Base-by-base conservation (phyloP, 73 alveolate genomes). In the Uronychia setigera region DNA sequence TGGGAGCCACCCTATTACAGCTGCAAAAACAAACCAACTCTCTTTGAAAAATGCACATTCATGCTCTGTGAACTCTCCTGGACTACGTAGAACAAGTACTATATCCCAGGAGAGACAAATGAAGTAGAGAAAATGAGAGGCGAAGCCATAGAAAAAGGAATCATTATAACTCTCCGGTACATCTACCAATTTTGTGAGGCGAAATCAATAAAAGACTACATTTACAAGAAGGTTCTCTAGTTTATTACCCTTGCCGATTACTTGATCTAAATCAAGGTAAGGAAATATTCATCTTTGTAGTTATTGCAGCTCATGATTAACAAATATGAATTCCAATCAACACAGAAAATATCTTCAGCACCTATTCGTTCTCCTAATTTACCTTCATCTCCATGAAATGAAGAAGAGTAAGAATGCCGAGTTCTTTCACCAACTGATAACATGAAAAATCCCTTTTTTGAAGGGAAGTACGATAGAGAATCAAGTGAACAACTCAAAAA, bases 71-170 rank as follows among this genome's bases (percentile, higher is more conserved):
- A 46, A 19, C 67, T 46, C 67, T 46, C 67, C 67, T 46, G 67
- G n/a, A 83, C 33, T 19, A 46, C 67, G 67, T 46, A 5, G 5
- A 83, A 74, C 33, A 74, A 82, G 32, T 83, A 59, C 80, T 83
- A 83, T 35, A 83, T 83, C 0, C 91, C 91, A 11, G 91, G 91
- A 28, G 91, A 83, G 60, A 83, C 91, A 29, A 83, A 83, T 32
- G 57, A 59, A 27, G 85, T 83, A 25, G 91, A 83, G 74, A 83
- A 79, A 33, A 31, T 83, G 67, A 74, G 85, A 76, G 76, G 75
- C 27, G 74, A 28, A 29, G 33, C 91, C 32, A 59, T 76, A 33
- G 91, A 83, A 14, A 74, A 83, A 30, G 91, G 91, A 1, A 76
- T 83, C 33, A 33, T 83, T 30, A 79, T 82, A 19, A 1, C 80